phyloP scores from a whole-genome alignment of 306 rosid genomes.

The Castanea sativa region DNA sequence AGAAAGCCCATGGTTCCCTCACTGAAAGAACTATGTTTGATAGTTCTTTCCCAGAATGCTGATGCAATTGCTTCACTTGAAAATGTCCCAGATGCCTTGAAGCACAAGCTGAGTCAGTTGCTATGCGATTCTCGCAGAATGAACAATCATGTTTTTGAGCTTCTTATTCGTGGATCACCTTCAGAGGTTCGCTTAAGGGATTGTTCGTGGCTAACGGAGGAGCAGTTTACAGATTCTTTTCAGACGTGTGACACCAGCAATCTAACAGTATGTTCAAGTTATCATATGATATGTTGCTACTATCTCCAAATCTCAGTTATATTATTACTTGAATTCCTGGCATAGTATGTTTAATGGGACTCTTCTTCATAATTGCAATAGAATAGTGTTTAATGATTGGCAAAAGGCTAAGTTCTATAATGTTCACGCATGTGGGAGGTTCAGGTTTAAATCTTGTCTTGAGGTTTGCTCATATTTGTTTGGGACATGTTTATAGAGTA shows the following conservation, averaged over 20 bases:
- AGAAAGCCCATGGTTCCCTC: conserved; percentile 44
- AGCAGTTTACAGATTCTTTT: conserved; percentile 49
- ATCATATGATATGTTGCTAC: not conserved
- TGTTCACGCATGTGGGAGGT: not conserved
- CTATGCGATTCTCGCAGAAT: conserved; percentile 72
- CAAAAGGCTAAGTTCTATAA: not conserved
- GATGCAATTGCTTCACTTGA: conserved; percentile 73
- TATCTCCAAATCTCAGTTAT: not conserved
- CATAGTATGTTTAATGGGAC: not conserved
- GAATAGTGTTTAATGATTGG: not conserved
- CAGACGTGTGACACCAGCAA: conserved; percentile 41
- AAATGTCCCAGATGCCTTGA: conserved; percentile 52
- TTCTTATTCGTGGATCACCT: conserved; percentile 64
- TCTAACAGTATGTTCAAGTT: conserved; percentile 45
- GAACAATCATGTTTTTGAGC: conserved; percentile 40
- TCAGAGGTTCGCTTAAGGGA: conserved; percentile 63
- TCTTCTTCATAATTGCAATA: not conserved
- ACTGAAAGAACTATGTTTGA: conserved; percentile 49
- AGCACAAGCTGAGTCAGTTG: conserved; percentile 52
- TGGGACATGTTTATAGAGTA: not conserved
- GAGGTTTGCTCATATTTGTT: not conserved
- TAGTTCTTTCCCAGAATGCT: conserved; percentile 49
- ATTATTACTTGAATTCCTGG: not conserved
- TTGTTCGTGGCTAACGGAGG: conserved; percentile 85
- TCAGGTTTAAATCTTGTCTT: not conserved